These are phyloP conservation scores for Ophioceras dolichostomum DNA, from an alignment of 2,329 filamentous ascomycete species.

Conservation along the genomic window DNA sequence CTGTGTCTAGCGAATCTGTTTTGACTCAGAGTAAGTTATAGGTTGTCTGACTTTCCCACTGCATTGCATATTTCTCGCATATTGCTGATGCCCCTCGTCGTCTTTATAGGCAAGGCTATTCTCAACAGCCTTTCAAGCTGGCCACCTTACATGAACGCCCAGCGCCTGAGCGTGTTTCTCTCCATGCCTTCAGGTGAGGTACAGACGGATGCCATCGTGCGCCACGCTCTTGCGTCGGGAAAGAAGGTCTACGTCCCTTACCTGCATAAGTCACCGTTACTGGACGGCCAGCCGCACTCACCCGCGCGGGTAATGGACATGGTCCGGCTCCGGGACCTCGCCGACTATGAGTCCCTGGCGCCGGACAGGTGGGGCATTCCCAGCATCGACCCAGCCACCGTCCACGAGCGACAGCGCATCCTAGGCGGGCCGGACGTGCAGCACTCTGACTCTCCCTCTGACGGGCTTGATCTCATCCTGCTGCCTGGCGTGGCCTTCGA, in stretches of 20 bases:
- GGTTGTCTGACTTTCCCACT: too few species aligned
- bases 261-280: slow-evolving; percentile 53
- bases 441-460: slow-evolving; percentile 20
- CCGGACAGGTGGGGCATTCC: slow-evolving; percentile 91
- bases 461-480: slow-evolving; percentile 70
- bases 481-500: slow-evolving; percentile 94
- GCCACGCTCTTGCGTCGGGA: slow-evolving; percentile 60
- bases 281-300: slow-evolving; percentile 31
- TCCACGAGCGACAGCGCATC: slow-evolving; percentile 57
- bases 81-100: too few species aligned
- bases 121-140: slow-evolving; percentile 54
- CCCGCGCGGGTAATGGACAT: slow-evolving; percentile 81
- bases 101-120: slow-evolving; percentile 57
- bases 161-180: slow-evolving; percentile 72
- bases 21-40: slow-evolving; percentile 58
- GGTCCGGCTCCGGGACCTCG: slow-evolving; percentile 61
- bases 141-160: slow-evolving; percentile 63
- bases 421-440: slow-evolving; percentile 47
- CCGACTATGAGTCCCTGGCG: slow-evolving; percentile 67
- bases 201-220: slow-evolving; percentile 71
- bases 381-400: slow-evolving; percentile 56
- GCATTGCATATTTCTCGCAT: slow-evolving; percentile 6
- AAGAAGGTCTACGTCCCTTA: slow-evolving; percentile 92
- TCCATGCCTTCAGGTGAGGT: slow-evolving; percentile 87
- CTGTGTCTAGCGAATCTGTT: slow-evolving; percentile 49